phyloP scores from a whole-genome alignment of 2,329 filamentous ascomycete species.

The Cladosporium sp. region DNA sequence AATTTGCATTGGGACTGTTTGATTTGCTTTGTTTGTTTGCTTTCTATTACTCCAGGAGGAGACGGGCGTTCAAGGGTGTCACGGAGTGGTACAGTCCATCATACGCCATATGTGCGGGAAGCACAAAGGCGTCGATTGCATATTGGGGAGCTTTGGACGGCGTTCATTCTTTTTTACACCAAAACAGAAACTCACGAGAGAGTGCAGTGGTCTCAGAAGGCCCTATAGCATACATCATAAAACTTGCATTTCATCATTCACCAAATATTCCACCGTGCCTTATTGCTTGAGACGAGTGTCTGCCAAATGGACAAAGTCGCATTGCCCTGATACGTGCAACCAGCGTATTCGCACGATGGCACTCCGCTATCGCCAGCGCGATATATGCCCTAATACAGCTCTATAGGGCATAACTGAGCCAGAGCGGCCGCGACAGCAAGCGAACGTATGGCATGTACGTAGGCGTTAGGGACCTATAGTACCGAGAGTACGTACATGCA shows the following conservation, averaged over 20 bases:
- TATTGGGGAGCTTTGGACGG: not conserved
- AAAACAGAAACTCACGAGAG: not conserved
- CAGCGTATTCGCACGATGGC: too few species aligned
- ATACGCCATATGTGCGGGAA: not conserved
- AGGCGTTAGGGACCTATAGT: not conserved
- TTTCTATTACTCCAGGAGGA: not conserved
- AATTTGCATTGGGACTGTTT: not conserved
- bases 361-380: not conserved
- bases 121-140: constrained; percentile 1
- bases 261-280: not conserved
- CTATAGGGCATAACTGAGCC: not conserved
- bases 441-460: not conserved
- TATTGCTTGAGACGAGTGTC: not conserved
- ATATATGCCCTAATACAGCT: not conserved
- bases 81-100: not conserved
- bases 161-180: not conserved
- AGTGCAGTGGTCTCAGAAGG: not conserved
- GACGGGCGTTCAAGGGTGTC: not conserved
- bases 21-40: not conserved
- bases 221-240: not conserved
- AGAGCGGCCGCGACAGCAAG: not conserved
- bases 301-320: not conserved
- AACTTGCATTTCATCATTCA: not conserved
- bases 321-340: not conserved
- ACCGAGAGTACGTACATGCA: not conserved